phyloP scores from a whole-genome alignment of 2,329 filamentous ascomycete genomes.

The Esteya vermicola region DNA sequence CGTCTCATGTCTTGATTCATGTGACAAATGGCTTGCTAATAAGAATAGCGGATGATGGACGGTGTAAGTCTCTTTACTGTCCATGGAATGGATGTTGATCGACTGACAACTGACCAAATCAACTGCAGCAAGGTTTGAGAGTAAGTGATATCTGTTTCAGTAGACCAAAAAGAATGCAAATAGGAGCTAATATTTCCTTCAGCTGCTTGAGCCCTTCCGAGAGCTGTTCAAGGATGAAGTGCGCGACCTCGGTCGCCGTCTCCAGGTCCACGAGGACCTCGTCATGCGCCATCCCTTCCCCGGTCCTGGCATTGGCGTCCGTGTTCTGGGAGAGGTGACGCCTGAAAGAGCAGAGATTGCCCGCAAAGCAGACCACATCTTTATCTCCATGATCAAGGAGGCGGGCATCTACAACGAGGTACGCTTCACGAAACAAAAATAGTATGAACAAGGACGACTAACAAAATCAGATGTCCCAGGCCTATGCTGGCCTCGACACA shows the following conservation, averaged over 20 bases:
- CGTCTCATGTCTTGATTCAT: too few relatives aligned
- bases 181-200: not conserved
- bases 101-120: too few relatives aligned
- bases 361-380: conserved; percentile 63
- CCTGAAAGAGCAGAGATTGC: conserved; percentile 65
- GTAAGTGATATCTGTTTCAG: conserved; percentile 7
- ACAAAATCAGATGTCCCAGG: conserved; percentile 25
- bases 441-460: not conserved
- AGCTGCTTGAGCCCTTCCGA: conserved; percentile 60
- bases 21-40: too few relatives aligned
- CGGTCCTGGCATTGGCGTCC: conserved; percentile 49
- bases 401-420: conserved; percentile 57
- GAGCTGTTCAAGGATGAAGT: conserved; percentile 71
- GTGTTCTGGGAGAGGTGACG: conserved; percentile 76
- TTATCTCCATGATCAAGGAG: conserved; percentile 59
- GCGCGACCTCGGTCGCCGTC: conserved; percentile 49
- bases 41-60: conserved; percentile 4
- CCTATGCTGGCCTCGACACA: conserved; percentile 30
- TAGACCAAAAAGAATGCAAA: conserved; percentile 11
- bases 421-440: conserved; percentile 6
- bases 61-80: not conserved
- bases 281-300: conserved; percentile 47
- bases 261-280: conserved; percentile 60
- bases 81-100: too few relatives aligned
- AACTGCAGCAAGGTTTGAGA: not conserved